Percentiles rank a stretch among this genome's conserved stretches.
These are phyloP conservation scores for Trichoderma koningii DNA, from an alignment of 2,329 filamentous ascomycete genomes.

Conservation along the genomic window DNA sequence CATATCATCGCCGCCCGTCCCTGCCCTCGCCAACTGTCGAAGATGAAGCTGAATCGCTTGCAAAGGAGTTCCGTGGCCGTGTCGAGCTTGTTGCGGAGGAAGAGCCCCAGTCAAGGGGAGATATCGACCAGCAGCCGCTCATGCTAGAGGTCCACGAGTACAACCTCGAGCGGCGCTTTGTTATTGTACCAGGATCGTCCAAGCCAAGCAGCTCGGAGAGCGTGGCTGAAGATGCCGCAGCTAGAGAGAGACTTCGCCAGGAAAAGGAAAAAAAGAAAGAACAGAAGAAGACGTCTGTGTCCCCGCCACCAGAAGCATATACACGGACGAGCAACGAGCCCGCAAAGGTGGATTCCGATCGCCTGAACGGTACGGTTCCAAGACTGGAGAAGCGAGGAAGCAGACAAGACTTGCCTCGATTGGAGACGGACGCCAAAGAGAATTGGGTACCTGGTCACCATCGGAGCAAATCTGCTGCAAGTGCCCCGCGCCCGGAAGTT, in stretches of 20 bases:
- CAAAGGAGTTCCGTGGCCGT: conserved; percentile 57
- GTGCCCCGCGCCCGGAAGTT: conserved; percentile 38
- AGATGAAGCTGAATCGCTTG: conserved; percentile 65
- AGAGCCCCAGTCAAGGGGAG: conserved; percentile 62
- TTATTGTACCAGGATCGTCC: conserved; percentile 51
- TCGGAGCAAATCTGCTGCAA: conserved; percentile 43
- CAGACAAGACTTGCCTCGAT: conserved; percentile 47
- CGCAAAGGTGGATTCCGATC: not conserved
- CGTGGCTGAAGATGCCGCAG: conserved; percentile 33
- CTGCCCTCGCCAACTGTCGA: conserved; percentile 69
- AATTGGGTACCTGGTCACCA: conserved; percentile 37
- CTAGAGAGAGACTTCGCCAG: conserved; percentile 32
- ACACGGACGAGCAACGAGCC: not conserved
- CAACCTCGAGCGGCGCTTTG: conserved; percentile 66
- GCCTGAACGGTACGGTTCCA: not conserved
- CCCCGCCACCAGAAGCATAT: conserved; percentile 13
- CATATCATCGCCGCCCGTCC: conserved; percentile 38
- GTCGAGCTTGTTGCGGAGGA: conserved; percentile 46
- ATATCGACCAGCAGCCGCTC: conserved; percentile 68
- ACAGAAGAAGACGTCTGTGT: conserved; percentile 2
- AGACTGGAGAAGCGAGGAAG: conserved; percentile 37
- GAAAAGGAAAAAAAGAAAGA: conserved; percentile 17
- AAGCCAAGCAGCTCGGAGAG: conserved; percentile 24
- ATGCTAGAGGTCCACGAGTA: conserved; percentile 63
- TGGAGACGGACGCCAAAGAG: conserved; percentile 46